Base-by-base conservation (phyloP, 2,329 filamentous ascomycete species). In the Fusarium ramigenum region DNA sequence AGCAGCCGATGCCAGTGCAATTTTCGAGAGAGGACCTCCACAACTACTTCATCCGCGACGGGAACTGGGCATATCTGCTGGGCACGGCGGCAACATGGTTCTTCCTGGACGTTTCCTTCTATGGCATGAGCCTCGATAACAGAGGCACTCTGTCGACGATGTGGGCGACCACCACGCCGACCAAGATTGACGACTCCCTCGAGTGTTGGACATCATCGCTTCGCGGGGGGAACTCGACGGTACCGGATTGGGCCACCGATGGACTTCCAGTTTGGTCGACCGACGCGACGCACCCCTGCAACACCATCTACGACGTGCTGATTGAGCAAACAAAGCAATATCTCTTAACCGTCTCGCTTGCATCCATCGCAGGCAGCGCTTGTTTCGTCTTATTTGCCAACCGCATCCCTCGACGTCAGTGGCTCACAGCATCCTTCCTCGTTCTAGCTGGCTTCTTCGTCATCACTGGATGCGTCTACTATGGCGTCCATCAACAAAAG, bases 81-180 rank as follows among this genome's bases (percentile, higher is more conserved):
- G 80, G 79, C 36, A 87, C 87, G 5, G 84, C 85, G 0, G 77
- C 84, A 39, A 82, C 84, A 50, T 89, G 87, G 87, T 82, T 88
- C 21, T 80, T 89, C 3, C 80, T 89, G n/a, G 87, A 89, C 54
- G 82, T 89, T 60, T 85, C 85, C 4, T 89, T 88, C 64, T 89
- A 89, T 68, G 87, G 87, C 12, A 84, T 88, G 60, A 85, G 85
- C 4, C 80, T 88, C 21, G 85, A 85, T 65, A 84, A 83, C 52
- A 78, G 81, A 32, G 79, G 77, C 23, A 83, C 82, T 9, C 66
- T 84, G 25, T 80, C 82, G 32, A 79, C 78, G 11, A 78, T 84
- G 70, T 84, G 81, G 81, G 81, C 81, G 15, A 85, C 84, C 0
- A 79, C 74, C 2, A 60, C 67, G 4, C 76, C 79, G 4, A 77